A percentile compares a stretch with the other conserved stretches of the same genome.
phyloP scores from a whole-genome alignment of 768 basidiomycete species.

The Lentinula lateritia region DNA sequence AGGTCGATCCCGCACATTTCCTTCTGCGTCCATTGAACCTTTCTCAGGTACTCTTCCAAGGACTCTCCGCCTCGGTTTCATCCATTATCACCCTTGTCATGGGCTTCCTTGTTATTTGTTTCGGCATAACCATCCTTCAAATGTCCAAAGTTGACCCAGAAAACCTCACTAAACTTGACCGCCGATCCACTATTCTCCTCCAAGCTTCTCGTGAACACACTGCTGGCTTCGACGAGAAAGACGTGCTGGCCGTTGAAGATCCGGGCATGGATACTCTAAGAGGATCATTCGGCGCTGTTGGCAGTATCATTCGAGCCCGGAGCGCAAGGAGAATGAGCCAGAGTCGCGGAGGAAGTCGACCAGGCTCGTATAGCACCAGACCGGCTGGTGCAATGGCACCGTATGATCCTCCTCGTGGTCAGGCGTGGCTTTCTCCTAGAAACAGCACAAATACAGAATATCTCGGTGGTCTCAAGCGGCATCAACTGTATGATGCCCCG shows the following conservation, averaged over 20 bases:
- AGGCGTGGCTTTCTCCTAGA: constrained; percentile 14
- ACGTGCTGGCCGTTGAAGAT: constrained; percentile 64
- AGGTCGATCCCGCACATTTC: constrained; percentile 5
- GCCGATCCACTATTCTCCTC: constrained; percentile 84
- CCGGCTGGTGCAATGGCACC: constrained; percentile 32
- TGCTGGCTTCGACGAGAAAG: constrained; percentile 68
- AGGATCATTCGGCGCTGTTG: constrained; percentile 87
- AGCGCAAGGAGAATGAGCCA: constrained; percentile 49
- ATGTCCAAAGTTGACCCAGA: constrained; percentile 92
- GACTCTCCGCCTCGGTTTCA: constrained; percentile 68
- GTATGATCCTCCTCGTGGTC: constrained; percentile 20
- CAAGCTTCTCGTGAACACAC: constrained; percentile 76
- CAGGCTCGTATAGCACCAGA: constrained; percentile 25
- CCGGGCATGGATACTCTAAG: constrained; percentile 91
- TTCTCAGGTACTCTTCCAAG: constrained; percentile 78
- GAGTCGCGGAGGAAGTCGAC: constrained; percentile 23
- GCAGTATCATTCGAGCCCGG: constrained; percentile 79
- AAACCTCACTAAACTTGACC: constrained; percentile 73
- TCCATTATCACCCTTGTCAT: constrained; percentile 89
- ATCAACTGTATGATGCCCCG: constrained; percentile 87
- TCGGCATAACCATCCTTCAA: constrained; percentile 93
- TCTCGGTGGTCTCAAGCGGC: constrained; percentile 59
- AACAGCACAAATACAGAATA: constrained; percentile 22
- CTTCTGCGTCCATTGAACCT: not conserved
- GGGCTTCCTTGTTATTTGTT: constrained; percentile 86